A percentile compares a stretch with the other conserved stretches of the same genome.
These are phyloP conservation scores for Cucumis variabilis DNA, from an alignment of 331 rosid species.

Conservation along the genomic window DNA sequence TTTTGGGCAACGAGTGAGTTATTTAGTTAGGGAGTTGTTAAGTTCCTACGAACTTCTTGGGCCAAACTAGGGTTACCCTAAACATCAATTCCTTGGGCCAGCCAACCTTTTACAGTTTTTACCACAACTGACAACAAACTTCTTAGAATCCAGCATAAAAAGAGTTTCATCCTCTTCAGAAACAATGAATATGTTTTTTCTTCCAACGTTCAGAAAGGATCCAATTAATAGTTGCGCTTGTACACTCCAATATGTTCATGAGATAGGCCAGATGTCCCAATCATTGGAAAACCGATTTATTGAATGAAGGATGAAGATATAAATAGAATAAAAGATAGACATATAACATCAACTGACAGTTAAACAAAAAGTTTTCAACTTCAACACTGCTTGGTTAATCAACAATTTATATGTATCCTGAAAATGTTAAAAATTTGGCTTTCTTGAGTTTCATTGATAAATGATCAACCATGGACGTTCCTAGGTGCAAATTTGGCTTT, in stretches of 20 bases:
- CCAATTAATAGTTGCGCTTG: constrained; percentile 56
- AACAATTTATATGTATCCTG: neutral
- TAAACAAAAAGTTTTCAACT: neutral
- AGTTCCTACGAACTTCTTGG: no score
- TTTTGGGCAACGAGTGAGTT: no score
- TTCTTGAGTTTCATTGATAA: neutral
- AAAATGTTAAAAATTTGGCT: neutral
- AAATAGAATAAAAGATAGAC: neutral
- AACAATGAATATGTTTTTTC: constrained; percentile 43
- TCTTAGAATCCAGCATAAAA: constrained; percentile 41
- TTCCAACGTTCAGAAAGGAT: constrained; percentile 19
- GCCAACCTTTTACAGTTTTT: constrained; percentile 51
- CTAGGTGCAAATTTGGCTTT: no score
- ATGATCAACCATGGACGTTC: neutral
- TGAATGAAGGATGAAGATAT: neutral
- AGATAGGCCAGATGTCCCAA: constrained; percentile 11
- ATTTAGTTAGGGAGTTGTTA: no score
- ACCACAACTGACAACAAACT: constrained; percentile 45
- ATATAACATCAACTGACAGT: neutral
- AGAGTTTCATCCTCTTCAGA: constrained; percentile 60
- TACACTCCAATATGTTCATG: constrained; percentile 54
- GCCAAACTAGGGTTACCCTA: no score
- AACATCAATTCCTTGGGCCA: neutral
- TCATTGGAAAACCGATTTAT: constrained; percentile 14
- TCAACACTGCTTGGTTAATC: neutral